Conservation (phyloP, 2,329 filamentous ascomycete species). For the Stachybotrys chlorohalonatus region DNA sequence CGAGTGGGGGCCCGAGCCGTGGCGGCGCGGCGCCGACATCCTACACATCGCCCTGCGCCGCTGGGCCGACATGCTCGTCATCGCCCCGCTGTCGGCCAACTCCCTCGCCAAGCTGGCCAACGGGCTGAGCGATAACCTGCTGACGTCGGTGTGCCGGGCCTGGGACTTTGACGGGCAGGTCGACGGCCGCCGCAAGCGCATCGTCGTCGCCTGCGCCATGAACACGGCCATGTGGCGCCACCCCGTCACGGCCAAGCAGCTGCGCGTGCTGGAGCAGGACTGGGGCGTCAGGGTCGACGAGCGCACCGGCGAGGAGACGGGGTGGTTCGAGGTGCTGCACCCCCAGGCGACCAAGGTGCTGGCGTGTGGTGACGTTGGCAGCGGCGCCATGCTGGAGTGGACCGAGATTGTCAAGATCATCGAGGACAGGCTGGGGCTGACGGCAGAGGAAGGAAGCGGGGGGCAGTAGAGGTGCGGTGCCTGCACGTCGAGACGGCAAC, state of each 20-base stretch:
- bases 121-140: constrained; percentile 69
- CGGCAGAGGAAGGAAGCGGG: not conserved
- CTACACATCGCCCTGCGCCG: constrained; percentile 83
- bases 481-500: too few species aligned
- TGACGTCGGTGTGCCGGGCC: constrained; percentile 67
- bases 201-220: constrained; percentile 76
- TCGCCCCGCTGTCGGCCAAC: constrained; percentile 79
- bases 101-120: constrained; percentile 73
- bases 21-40: constrained; percentile 71
- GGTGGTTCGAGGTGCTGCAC: constrained; percentile 56
- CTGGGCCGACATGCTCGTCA: constrained; percentile 68
- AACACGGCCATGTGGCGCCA: constrained; percentile 88
- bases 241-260: constrained; percentile 66
- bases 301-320: constrained; percentile 56
- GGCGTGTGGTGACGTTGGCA: constrained; percentile 77
- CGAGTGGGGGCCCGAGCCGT: constrained; percentile 66
- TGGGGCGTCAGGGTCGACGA: constrained; percentile 64
- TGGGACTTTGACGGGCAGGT: constrained; percentile 71
- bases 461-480: too few species aligned
- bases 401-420: constrained; percentile 60
- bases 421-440: constrained; percentile 37
- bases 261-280: constrained; percentile 60
- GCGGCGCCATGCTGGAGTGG: constrained; percentile 80
- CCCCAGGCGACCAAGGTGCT: constrained; percentile 64
- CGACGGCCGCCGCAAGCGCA: constrained; percentile 45